phyloP scores from a whole-genome alignment of 2,329 filamentous ascomycete species.

The Thielaviopsis musarum region DNA sequence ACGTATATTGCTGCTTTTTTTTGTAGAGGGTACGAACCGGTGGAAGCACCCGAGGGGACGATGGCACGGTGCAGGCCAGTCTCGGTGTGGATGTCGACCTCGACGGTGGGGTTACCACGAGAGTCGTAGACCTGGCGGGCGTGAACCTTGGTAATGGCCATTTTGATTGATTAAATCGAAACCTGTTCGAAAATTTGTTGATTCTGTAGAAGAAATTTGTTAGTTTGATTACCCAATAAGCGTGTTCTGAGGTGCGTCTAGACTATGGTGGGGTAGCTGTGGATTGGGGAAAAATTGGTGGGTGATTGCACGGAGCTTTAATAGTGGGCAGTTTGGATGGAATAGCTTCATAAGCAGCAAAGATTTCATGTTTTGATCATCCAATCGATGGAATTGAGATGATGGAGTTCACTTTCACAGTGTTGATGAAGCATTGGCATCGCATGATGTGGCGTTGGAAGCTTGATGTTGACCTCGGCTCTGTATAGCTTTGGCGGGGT shows the following conservation, averaged over 20 bases:
- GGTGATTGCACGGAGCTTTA: background rate
- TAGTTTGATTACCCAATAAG: slow-evolving; percentile 11
- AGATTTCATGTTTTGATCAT: background rate
- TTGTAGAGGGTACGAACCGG: slow-evolving; percentile 39
- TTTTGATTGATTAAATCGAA: slow-evolving; percentile 30
- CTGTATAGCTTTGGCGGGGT: background rate
- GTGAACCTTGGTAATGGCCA: slow-evolving; percentile 84
- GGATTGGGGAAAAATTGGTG: background rate
- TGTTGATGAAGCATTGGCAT: background rate
- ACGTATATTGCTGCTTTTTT: slow-evolving; percentile 13
- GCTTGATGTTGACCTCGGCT: background rate
- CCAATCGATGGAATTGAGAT: background rate
- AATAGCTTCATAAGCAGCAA: background rate
- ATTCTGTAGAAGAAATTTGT: slow-evolving; percentile 6
- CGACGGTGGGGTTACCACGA: slow-evolving; percentile 92
- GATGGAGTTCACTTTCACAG: background rate
- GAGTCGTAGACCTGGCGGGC: slow-evolving; percentile 97
- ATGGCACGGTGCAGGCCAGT: slow-evolving; percentile 87
- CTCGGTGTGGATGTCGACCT: slow-evolving; percentile 87
- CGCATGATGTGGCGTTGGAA: background rate
- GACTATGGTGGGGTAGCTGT: background rate
- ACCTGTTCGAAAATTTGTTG: slow-evolving; percentile 6
- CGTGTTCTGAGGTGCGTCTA: background rate
- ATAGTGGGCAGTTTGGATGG: background rate
- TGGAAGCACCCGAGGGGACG: slow-evolving; percentile 83